Base-by-base conservation (phyloP, 805 yeast species). In the Schwanniomyces vanrijiae region DNA sequence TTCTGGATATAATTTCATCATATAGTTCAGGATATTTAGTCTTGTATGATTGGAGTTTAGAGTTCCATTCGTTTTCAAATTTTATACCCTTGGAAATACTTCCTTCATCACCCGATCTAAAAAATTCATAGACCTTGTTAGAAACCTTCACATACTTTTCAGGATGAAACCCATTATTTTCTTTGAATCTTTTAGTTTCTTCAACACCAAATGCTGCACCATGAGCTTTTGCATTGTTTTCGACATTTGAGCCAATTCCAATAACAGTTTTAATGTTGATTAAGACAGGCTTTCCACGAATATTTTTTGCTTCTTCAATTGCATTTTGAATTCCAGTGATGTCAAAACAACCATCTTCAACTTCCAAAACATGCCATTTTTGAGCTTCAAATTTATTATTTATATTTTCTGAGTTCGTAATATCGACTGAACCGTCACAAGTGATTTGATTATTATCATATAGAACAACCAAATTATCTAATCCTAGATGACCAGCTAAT, bases 391-490 rank as follows among this genome's bases (percentile, higher is more conserved):
- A 86, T 75, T 97, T 84, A 67, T 77, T 78, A 57, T 78, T 64
- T 44, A 92, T 97, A 66, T 92, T 88, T 77, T 92, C 98, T 53
- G 96, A 88, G 82, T 92, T 91, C 49, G 97, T 88, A 51, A 84
- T 83, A 54, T 81, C 77, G 64, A 95, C 92, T 73, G 79, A 76
- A 78, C 99, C 99, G 69, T 92, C 99, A 68, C 92, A 92, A 61
- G 98, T 86, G 79, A 92, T 91, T 68, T 84, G 85, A 85, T 92
- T 92, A 78, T 90, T 96, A 69, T 92, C 99, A 82, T 91, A 92
- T 75, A 92, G 83, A 51, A 92, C 90, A 71, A 92, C 89, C 76
- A 92, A 82, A 78, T 91, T 91, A 69, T 88, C 88, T 69, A 92
- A 83, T 78, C 90, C 80, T 71, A 92, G 79, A 75, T 92, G 99